Evolutionary conservation across 1,284 basidiomycete genomes (phyloP).

Genomic region (Anthracocystis setariae): DNA sequence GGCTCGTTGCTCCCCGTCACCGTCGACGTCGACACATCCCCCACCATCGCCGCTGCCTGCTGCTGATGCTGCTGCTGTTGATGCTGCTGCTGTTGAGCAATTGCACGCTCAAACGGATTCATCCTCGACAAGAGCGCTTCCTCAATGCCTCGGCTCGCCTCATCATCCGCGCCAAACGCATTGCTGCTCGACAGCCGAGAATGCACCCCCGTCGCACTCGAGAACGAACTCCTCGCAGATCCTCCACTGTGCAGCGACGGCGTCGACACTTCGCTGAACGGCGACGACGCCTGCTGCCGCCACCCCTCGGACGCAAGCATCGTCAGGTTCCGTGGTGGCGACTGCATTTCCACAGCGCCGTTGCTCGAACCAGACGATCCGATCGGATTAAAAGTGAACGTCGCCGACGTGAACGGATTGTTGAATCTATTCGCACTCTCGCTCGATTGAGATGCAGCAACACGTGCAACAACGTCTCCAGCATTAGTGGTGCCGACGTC

Average conservation of each 20-base stretch:
- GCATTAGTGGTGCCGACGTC: constrained; percentile 3
- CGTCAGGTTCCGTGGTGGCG: constrained; percentile 14
- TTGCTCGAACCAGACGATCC: constrained; percentile 11
- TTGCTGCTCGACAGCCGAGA: constrained; percentile 27
- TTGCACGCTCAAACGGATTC: constrained; percentile 39
- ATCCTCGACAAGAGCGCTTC: constrained; percentile 32
- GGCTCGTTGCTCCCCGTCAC: constrained; percentile 46
- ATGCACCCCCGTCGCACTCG: constrained; percentile 28
- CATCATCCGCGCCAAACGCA: constrained; percentile 14
- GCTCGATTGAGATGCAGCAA: constrained; percentile 31
- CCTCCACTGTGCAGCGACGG: constrained; percentile 35
- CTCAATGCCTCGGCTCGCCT: constrained; percentile 24
- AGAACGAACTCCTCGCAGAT: constrained; percentile 43
- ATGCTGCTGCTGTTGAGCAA: constrained; percentile 20
- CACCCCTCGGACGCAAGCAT: constrained; percentile 16
- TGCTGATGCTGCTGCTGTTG: constrained; percentile 18
- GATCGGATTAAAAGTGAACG: constrained; percentile 30
- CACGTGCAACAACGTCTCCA: constrained; percentile 16
- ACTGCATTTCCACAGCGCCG: constrained; percentile 7
- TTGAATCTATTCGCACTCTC: constrained; percentile 13
- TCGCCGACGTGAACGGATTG: constrained; percentile 38
- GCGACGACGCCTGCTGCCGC: constrained; percentile 40
- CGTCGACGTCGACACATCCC: constrained; percentile 33
- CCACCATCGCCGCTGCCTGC: not conserved
- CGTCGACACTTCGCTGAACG: constrained; percentile 43